A percentile compares a stretch with the other conserved stretches of the same genome.
Evolutionary conservation across 345 rosid genomes (phyloP).

Genomic region (Toxicodendron radicans): DNA sequence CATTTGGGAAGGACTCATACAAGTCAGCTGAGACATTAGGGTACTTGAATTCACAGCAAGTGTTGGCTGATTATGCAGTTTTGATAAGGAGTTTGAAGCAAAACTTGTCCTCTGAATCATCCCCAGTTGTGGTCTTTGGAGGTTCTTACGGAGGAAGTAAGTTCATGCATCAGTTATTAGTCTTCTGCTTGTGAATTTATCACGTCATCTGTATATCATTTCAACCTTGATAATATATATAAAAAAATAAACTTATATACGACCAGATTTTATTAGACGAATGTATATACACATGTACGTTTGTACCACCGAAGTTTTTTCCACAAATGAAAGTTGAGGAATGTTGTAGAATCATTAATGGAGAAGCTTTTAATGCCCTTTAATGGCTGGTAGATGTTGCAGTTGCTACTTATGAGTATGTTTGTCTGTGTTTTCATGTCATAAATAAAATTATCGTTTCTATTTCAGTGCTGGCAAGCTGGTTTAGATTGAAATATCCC

Average conservation of each 20-base stretch:
- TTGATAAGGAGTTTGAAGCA: constrained; percentile 72
- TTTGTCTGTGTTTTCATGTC: constrained; percentile 12
- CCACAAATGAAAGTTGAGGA: not conserved
- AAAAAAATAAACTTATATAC: no score
- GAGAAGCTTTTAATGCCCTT: constrained; percentile 11
- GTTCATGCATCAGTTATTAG: not conserved
- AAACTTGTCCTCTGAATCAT: constrained; percentile 65
- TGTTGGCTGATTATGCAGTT: constrained; percentile 75
- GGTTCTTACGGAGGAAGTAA: constrained; percentile 95
- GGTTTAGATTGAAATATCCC: constrained; percentile 87
- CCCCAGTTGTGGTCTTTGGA: constrained; percentile 84
- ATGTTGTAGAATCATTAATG: constrained; percentile 3
- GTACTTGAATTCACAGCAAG: constrained; percentile 78
- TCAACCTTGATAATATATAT: no score
- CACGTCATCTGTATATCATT: no score
- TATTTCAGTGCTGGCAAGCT: constrained; percentile 74
- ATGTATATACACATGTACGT: no score
- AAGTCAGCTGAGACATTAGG: constrained; percentile 60
- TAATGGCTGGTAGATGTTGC: not conserved
- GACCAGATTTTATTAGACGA: no score
- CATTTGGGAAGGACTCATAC: constrained; percentile 62
- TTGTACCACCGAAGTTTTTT: no score
- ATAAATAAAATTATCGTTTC: not conserved
- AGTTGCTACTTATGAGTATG: not conserved
- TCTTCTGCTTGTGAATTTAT: not conserved